Base-by-base conservation (phyloP, 2,329 filamentous ascomycete species). In the Sclerotinia minor region DNA sequence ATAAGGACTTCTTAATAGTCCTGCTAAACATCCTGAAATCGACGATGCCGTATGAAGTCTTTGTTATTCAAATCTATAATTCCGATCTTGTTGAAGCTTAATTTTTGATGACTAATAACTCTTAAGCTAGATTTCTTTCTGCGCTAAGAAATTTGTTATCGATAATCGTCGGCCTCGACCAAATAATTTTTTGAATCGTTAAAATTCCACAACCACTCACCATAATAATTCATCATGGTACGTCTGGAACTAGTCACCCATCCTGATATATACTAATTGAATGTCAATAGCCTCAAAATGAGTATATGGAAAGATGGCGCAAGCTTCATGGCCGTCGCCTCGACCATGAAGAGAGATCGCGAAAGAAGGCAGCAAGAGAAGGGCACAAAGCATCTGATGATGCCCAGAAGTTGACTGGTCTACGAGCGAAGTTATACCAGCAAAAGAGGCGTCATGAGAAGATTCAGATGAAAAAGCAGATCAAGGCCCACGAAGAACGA, bases 371-470 rank as follows among this genome's bases (percentile, higher is more conserved):
- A 71, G 95, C 95, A 69, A 90, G 95, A 82, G 92, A 96, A 82
- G 90, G 88, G 69, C 94, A 99, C 84, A 89, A 94, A 81, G 87
- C 87, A 67, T 95, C 91, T 63, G 86, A 95, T 77, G 90, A 97
- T 82, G 93, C 95, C 32, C 94, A 98, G 84, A 97, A 95, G 80
- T 85, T 97, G 77, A 90, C 91, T 70, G 95, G 95, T 72, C 87
- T 98, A 75, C 86, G 92, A 71, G 95, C 95, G 74, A 99, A 99
- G 85, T 83, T 96, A 76, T 89, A 95, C 83, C 90, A 94, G 80
- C 89, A 98, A 86, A 92, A 94, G 84, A 88, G 95, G 35, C 92
- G 93, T 83, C 91, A 94, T 79, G 94, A 99, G 84, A 99, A 99
- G 89, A 96, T 97, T 78, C 92, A 96, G 85, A 94, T 97, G 90